Evolutionary conservation across 176 grass and related monocot genomes (phyloP).

Genomic region (Phoenix dactylifera): DNA sequence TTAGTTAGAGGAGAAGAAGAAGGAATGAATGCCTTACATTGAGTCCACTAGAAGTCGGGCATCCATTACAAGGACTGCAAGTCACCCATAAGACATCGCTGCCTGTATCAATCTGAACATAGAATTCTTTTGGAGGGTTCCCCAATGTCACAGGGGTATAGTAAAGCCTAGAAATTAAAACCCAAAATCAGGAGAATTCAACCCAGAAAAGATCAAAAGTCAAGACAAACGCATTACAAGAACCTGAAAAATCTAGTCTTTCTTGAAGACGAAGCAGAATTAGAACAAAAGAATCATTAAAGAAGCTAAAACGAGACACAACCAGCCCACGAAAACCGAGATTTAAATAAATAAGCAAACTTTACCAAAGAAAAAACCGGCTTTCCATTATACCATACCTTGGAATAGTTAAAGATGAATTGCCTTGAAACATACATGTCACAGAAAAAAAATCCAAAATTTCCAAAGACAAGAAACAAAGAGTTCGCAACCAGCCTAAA

Average conservation of each 20-base stretch:
- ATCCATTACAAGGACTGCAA: conserved; percentile 70
- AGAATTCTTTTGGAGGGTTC: conserved; percentile 76
- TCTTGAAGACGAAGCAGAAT: no score
- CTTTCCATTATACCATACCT: no score
- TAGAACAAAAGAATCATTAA: no score
- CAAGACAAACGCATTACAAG: no score
- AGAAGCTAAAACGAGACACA: no score
- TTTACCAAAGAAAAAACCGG: conserved; percentile 7
- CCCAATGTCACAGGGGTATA: conserved; percentile 87
- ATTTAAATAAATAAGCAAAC: no score
- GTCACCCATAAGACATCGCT: conserved; percentile 95
- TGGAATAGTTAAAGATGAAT: no score
- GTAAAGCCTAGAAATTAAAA: conserved; percentile 63
- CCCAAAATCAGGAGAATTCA: conserved; percentile 7
- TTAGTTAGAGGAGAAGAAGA: not conserved
- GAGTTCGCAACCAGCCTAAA: not conserved
- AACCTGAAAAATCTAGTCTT: no score
- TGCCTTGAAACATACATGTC: conserved; percentile 12
- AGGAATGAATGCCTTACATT: conserved; percentile 43
- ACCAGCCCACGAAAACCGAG: no score
- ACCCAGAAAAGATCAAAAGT: conserved; percentile 13
- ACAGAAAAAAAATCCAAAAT: not conserved
- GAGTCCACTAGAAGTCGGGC: conserved; percentile 79
- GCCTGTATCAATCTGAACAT: conserved; percentile 95
- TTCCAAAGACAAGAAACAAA: not conserved